Evolutionary conservation across 495 filamentous ascomycete species (phyloP).

Genomic region (Coniosporium apollinis): DNA sequence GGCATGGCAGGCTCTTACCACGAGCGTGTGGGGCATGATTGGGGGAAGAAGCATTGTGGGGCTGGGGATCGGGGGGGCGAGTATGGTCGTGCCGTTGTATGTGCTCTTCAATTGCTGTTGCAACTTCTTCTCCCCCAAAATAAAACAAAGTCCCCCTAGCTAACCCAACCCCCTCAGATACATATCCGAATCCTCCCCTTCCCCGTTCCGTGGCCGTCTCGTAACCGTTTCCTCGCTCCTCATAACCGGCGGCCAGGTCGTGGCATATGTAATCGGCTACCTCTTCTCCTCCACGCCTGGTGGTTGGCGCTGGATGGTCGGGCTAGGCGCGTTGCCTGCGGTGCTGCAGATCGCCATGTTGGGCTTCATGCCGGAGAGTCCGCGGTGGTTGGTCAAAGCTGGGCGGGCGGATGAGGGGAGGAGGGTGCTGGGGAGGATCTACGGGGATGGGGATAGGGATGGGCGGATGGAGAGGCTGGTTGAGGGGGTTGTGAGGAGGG

Average conservation of each 20-base stretch:
- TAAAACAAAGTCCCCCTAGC: neutral
- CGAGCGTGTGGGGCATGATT: slow-evolving; percentile 53
- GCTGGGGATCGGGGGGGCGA: slow-evolving; percentile 65
- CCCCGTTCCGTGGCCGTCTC: slow-evolving; percentile 53
- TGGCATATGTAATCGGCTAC: slow-evolving; percentile 70
- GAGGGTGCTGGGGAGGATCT: slow-evolving; percentile 44
- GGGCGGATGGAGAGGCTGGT: slow-evolving; percentile 26
- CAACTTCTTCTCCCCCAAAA: slow-evolving; percentile 1
- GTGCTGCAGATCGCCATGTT: slow-evolving; percentile 49
- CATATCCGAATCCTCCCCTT: slow-evolving; percentile 71
- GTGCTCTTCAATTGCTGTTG: slow-evolving; percentile 7
- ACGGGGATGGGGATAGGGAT: slow-evolving; percentile 32
- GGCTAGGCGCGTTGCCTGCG: slow-evolving; percentile 65
- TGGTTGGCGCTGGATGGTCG: slow-evolving; percentile 86
- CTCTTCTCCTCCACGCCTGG: slow-evolving; percentile 37
- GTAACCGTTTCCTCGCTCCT: slow-evolving; percentile 66
- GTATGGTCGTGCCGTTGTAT: slow-evolving; percentile 64
- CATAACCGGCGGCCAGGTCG: slow-evolving; percentile 70
- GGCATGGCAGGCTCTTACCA: slow-evolving; percentile 47
- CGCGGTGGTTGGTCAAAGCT: slow-evolving; percentile 66
- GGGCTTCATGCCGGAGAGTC: slow-evolving; percentile 62
- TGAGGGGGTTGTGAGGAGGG: slow-evolving; percentile 40
- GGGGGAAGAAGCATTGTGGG: slow-evolving; percentile 67
- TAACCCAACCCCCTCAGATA: slow-evolving; percentile 28
- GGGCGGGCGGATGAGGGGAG: slow-evolving; percentile 42